These are phyloP conservation scores for Candida stauntonica DNA, from an alignment of 805 yeast genomes.

Conservation along the genomic window DNA sequence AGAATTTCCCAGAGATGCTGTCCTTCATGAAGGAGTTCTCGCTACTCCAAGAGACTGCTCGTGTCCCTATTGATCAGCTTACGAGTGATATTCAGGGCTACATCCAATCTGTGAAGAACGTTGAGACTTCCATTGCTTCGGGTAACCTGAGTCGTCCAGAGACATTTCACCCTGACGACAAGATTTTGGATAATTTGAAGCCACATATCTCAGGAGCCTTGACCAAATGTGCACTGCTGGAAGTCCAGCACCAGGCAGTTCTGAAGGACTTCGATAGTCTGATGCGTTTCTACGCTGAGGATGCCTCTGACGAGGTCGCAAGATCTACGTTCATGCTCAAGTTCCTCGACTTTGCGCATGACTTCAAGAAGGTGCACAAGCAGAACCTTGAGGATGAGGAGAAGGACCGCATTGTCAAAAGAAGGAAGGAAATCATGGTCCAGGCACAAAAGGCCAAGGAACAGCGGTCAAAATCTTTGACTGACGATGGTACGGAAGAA, in stretches of 20 bases:
- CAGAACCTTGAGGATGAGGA: conserved; percentile 83
- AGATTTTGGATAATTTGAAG: conserved; percentile 53
- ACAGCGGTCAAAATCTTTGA: conserved; percentile 18
- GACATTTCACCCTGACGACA: conserved; percentile 80
- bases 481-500: conserved; percentile 10
- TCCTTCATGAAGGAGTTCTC: conserved; percentile 70
- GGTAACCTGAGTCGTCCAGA: conserved; percentile 84
- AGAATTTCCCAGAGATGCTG: conserved; percentile 74
- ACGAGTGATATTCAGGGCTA: conserved; percentile 67
- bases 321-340: conserved; percentile 70
- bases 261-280: conserved; percentile 61
- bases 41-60: conserved; percentile 47
- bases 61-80: conserved; percentile 78
- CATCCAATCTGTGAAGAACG: conserved; percentile 57
- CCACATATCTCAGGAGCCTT: conserved; percentile 74
- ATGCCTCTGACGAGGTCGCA: conserved; percentile 61
- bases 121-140: conserved; percentile 65
- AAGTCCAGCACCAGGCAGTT: conserved; percentile 59
- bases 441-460: conserved; percentile 24
- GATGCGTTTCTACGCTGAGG: conserved; percentile 91
- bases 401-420: conserved; percentile 71
- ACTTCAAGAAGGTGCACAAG: conserved; percentile 72
- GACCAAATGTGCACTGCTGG: conserved; percentile 59
- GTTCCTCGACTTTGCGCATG: conserved; percentile 72
- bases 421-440: conserved; percentile 55